A percentile compares a stretch with the other conserved stretches of the same genome.
Evolutionary conservation across 495 filamentous ascomycete species (phyloP).

Genomic region (Echria macrotheca): DNA sequence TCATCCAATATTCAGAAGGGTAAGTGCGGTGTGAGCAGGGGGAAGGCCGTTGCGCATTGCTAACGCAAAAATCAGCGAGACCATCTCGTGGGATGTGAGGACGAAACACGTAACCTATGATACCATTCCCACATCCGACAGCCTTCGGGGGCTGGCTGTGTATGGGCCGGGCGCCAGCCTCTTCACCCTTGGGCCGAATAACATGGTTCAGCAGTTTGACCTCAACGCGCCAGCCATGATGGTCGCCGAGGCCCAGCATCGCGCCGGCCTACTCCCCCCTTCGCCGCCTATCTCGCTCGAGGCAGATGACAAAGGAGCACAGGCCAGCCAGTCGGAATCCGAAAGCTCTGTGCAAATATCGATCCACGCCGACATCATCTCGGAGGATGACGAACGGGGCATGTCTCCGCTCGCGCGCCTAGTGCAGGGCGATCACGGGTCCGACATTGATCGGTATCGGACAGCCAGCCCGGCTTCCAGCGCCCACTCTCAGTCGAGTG

Average conservation of each 20-base stretch:
- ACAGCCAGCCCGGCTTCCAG: slow-evolving; percentile 59
- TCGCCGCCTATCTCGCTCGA: slow-evolving; percentile 74
- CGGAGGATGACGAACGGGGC: slow-evolving; percentile 56
- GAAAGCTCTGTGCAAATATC: slow-evolving; percentile 43
- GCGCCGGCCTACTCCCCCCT: slow-evolving; percentile 66
- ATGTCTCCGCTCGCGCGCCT: slow-evolving; percentile 64
- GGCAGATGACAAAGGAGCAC: slow-evolving; percentile 46
- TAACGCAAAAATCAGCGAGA: slow-evolving; percentile 56
- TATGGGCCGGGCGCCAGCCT: slow-evolving; percentile 87
- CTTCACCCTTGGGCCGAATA: slow-evolving; percentile 83
- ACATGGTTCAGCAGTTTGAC: slow-evolving; percentile 92
- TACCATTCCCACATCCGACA: slow-evolving; percentile 75
- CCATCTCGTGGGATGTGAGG: slow-evolving; percentile 90
- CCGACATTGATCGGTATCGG: slow-evolving; percentile 50
- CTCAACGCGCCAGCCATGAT: slow-evolving; percentile 70
- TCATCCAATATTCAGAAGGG: slow-evolving; percentile 90
- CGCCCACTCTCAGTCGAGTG: slow-evolving; percentile 61
- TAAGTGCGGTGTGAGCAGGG: slow-evolving; percentile 43
- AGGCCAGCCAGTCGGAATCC: slow-evolving; percentile 35
- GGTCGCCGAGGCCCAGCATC: slow-evolving; percentile 79
- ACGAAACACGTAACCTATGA: slow-evolving; percentile 93
- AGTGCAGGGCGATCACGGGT: slow-evolving; percentile 49
- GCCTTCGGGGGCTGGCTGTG: slow-evolving; percentile 73
- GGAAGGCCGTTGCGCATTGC: background rate
- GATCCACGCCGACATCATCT: slow-evolving; percentile 51